phyloP scores from a whole-genome alignment of 441 rosid species.

The Eruca vesicaria region DNA sequence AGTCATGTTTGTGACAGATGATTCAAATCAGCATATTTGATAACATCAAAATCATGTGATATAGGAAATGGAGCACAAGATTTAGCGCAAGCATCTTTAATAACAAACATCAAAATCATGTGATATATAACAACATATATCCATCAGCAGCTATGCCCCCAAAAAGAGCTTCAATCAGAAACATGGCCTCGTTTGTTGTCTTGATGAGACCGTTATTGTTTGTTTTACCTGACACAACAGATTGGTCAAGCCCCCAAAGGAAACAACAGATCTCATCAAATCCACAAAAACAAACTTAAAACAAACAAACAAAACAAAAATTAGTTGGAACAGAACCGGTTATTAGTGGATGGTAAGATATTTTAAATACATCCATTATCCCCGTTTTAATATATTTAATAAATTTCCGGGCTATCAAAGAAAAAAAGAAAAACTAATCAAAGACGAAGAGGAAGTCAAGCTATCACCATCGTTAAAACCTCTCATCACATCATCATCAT shows the following conservation, averaged over 20 bases:
- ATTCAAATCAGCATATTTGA: no score
- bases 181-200: constrained; percentile 69
- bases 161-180: constrained; percentile 75
- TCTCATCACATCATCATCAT: neutral
- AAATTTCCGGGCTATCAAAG: neutral
- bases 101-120: no score
- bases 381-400: neutral
- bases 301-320: neutral
- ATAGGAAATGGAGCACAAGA: no score
- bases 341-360: constrained; percentile 13
- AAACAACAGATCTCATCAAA: constrained; percentile 69
- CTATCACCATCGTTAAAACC: constrained; percentile 20
- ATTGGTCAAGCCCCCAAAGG: constrained; percentile 72
- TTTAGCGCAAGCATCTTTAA: no score
- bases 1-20: no score
- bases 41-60: no score
- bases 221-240: constrained; percentile 53
- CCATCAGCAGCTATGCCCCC: constrained; percentile 85
- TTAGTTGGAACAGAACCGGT: neutral
- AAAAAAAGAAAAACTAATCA: neutral
- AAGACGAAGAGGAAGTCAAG: neutral
- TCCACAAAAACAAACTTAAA: constrained; percentile 55
- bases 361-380: neutral
- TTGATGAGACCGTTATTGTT: constrained; percentile 80
- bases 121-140: neutral